Evolutionary conservation across 306 rosid species (phyloP), one percentile per base, ranked within the genome.

Genomic region (Lagenaria siceraria): DNA sequence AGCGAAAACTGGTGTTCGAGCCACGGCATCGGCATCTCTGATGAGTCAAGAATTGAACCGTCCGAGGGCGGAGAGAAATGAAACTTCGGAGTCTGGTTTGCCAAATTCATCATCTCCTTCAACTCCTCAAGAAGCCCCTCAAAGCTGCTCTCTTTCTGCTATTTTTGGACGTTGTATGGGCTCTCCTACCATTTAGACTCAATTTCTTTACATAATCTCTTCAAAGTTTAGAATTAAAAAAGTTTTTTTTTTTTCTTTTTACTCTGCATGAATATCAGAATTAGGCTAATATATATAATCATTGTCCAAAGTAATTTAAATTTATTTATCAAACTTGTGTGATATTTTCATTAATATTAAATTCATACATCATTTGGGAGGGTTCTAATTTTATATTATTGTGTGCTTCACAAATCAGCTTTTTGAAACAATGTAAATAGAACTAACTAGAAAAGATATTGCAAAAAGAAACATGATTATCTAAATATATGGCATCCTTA

Each of bases 91-190:
- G 69, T 78, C 87, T 54, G 65, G 21, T 46, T 24, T 69, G 40
- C 49, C 46, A 21, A 24, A 31, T 36, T 43, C 86, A 27, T 22
- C 86, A 4, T 42, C 43, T 46, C 5, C 49, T n/a, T 61, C 86
- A 9, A 83, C 80, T 40, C 65, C 17, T 52, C 74, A 68, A 55
- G 59, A 75, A 9, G 1, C 52, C 13, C 52, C 25, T 73, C 83
- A 78, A 24, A 76, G 80, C 60, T 48, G 90, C 74, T 82, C 68
- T 63, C 10, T 87, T 15, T 78, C 84, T 75, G 55, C 73, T 21
- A 21, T 86, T 21, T 85, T 84, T 54, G 88, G 90, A 4, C 81
- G 82, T 59, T 90, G 97, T 21, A 24, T 86, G 88, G 72, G 81
- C 52, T 48, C 89, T 22, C 75, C 80, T 10, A 3, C 85, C n/a